A percentile compares a stretch with the other conserved stretches of the same genome.
Evolutionary conservation across 2,329 filamentous ascomycete species (phyloP).

Genomic region (Zarea fungicola): DNA sequence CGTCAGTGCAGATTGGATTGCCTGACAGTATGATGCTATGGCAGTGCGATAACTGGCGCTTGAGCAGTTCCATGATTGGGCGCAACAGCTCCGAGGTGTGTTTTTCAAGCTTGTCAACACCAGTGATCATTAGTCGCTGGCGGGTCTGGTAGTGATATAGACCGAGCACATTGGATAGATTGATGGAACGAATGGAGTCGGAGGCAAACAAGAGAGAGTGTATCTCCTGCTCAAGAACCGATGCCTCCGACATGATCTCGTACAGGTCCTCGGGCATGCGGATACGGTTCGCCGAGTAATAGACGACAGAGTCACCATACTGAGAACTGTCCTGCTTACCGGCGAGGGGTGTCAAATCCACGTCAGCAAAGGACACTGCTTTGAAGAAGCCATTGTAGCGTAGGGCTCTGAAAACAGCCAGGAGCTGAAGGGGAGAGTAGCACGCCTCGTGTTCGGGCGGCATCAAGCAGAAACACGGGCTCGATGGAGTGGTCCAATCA

Average conservation of each 20-base stretch:
- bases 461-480: constrained; percentile 50
- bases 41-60: constrained; percentile 42
- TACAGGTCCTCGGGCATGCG: constrained; percentile 44
- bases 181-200: constrained; percentile 49
- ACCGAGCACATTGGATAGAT: constrained; percentile 41
- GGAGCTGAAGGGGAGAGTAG: constrained; percentile 47
- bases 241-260: constrained; percentile 42
- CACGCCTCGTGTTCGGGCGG: constrained; percentile 30
- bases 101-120: constrained; percentile 19
- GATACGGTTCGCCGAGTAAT: constrained; percentile 48
- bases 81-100: constrained; percentile 38
- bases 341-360: constrained; percentile 41
- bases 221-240: constrained; percentile 51
- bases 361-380: constrained; percentile 48
- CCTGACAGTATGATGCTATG: constrained; percentile 47
- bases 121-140: constrained; percentile 20
- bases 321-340: constrained; percentile 38
- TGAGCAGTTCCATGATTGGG: constrained; percentile 45
- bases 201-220: constrained; percentile 52
- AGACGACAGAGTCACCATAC: constrained; percentile 43
- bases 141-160: constrained; percentile 20
- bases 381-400: constrained; percentile 57
- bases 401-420: constrained; percentile 52
- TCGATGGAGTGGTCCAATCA: constrained; percentile 36
- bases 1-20: constrained; percentile 40